phyloP scores from a whole-genome alignment of 208 protist genomes.

The Leishmania aethiopica region DNA sequence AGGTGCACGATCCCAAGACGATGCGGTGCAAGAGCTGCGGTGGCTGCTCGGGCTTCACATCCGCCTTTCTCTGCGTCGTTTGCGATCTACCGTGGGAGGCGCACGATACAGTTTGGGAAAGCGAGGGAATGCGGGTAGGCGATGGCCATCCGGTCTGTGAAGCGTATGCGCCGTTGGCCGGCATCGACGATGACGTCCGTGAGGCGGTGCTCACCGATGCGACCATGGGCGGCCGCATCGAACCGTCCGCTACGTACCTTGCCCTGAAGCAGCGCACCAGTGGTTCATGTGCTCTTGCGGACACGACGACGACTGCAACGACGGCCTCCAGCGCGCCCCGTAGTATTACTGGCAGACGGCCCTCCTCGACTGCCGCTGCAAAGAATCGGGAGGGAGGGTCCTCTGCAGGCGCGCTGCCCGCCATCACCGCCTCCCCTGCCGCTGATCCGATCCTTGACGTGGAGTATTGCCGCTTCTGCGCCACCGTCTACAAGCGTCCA shows the following conservation, averaged over 20 bases:
- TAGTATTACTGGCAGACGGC: background rate
- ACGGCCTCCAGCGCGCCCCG: background rate
- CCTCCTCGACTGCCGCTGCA: background rate
- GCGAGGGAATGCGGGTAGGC: conserved; percentile 46
- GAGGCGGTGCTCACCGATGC: conserved; percentile 61
- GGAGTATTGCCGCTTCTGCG: conserved; percentile 55
- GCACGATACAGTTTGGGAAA: conserved; percentile 85
- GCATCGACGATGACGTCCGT: conserved; percentile 68
- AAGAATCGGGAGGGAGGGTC: background rate
- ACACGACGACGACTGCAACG: background rate
- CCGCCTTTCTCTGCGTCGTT: conserved; percentile 81
- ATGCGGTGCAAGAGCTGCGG: conserved; percentile 47
- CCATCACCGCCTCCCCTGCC: background rate
- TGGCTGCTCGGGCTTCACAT: conserved; percentile 52
- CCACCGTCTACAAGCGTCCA: conserved; percentile 46
- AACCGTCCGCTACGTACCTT: conserved; percentile 20
- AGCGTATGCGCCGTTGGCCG: conserved; percentile 69
- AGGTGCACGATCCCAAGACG: conserved; percentile 49
- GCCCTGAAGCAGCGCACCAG: conserved; percentile 1
- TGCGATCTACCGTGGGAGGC: conserved; percentile 85
- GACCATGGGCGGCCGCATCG: conserved; percentile 54
- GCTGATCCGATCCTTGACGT: conserved; percentile 12
- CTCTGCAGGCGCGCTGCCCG: background rate
- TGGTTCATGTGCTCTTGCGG: too few relatives aligned
- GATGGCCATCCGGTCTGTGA: conserved; percentile 58